phyloP scores from a whole-genome alignment of 2,329 filamentous ascomycete genomes.

The Amauroascus verrucosus region DNA sequence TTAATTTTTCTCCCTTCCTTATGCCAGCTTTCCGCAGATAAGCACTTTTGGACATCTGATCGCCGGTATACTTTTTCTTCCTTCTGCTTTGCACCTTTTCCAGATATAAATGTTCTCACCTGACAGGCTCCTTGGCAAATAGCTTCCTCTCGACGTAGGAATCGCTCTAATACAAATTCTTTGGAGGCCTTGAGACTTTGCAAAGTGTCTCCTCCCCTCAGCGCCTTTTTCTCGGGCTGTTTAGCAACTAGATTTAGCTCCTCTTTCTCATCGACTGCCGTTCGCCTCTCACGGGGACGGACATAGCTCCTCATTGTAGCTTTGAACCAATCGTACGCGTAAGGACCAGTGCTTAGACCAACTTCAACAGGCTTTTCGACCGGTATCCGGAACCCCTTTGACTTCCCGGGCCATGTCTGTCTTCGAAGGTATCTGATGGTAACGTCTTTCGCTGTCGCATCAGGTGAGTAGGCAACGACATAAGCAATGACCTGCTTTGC shows the following conservation, averaged over 20 bases:
- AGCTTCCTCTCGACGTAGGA: slow-evolving; percentile 86
- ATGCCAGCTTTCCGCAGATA: slow-evolving; percentile 93
- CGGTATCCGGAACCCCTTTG: slow-evolving; percentile 71
- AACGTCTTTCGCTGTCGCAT: slow-evolving; percentile 88
- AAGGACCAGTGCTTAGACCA: slow-evolving; percentile 62
- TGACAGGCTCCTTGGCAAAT: slow-evolving; percentile 57
- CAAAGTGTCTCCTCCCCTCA: slow-evolving; percentile 68
- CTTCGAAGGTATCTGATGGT: slow-evolving; percentile 82
- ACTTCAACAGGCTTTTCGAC: slow-evolving; percentile 73
- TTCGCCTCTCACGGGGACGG: slow-evolving; percentile 45
- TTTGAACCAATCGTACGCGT: slow-evolving; percentile 82
- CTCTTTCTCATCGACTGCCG: slow-evolving; percentile 67
- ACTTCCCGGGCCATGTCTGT: slow-evolving; percentile 73
- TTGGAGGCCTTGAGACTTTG: slow-evolving; percentile 80
- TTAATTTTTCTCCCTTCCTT: slow-evolving; percentile 79
- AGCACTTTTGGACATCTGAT: slow-evolving; percentile 70
- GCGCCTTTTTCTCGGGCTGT: slow-evolving; percentile 60
- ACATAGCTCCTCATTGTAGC: slow-evolving; percentile 65
- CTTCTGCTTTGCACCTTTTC: slow-evolving; percentile 61
- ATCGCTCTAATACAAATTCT: slow-evolving; percentile 74
- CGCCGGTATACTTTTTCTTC: slow-evolving; percentile 73
- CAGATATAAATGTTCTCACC: slow-evolving; percentile 63
- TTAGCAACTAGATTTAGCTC: slow-evolving; percentile 69
- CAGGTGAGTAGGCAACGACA: slow-evolving; percentile 67
- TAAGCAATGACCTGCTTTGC: slow-evolving; percentile 86